Evolutionary conservation across 768 basidiomycete species (phyloP), one percentile per base, ranked within the genome.

Genomic region (Boletus bicolor): DNA sequence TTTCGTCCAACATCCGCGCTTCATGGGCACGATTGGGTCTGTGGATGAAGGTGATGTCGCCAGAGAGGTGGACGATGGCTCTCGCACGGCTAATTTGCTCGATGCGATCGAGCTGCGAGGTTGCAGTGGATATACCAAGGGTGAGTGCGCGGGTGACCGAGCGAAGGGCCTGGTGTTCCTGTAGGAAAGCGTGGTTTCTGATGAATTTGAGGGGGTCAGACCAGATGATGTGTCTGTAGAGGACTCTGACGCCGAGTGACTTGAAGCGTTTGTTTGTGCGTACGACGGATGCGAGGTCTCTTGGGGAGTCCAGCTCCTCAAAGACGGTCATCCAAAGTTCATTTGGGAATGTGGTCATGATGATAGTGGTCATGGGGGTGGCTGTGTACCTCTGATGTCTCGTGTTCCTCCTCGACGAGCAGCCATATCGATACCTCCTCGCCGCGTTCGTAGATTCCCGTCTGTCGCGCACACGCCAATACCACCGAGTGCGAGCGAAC

Each of bases 251-350:
- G 1, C 62, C 72, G 37, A 72, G 70, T 0, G 61, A 53, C 43
- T 66, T 64, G 61, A 76, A 76, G 19, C 52, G 64, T 24, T 52
- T 71, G 63, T 54, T 71, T 0, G 72, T 57, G 51, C 67, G 62
- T 2, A 73, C 68, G 50, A 76, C 58, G 51, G 56, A 54, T 36
- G 69, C 64, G 46, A 76, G 60, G 59, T 74, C 72, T n/a, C 36
- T 41, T 0, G 72, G 64, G 0, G 55, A 45, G 42, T 67, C 69
- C 34, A 76, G 59, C 7, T 65, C 59, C 36, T 73, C 75, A 42
- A 76, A 76, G 32, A 76, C 69, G 50, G 59, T 57, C 60, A 76
- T 61, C 75, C 75, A 76, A 1, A 76, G 62, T 39, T 76, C 76
- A 41, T 66, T 69, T 2, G 76, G 76, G 32, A 76, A 56, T 15